Evolutionary conservation across 2,329 filamentous ascomycete genomes (phyloP), one percentile per base, ranked within the genome.

Genomic region (Aspergillus persii): DNA sequence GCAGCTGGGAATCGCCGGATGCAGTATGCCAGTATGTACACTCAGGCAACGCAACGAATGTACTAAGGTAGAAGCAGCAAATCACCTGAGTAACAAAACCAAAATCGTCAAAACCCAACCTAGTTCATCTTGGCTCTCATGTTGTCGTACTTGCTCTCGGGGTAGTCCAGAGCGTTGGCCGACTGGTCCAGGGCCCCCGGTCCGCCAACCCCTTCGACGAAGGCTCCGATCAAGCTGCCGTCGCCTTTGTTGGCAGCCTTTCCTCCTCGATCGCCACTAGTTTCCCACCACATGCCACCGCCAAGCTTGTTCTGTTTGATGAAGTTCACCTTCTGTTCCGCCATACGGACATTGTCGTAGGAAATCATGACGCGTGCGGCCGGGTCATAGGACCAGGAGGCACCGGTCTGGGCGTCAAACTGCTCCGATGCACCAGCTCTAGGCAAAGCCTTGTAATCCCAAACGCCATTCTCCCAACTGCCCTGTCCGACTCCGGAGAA

Each of bases 211-310:
- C 69, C 68, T 26, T 77, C 74, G 9, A 77, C 70, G 61, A 78
- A 78, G 8, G 83, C 87, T 3, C 77, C 80, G 54, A 93, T 92
- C 71, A 97, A 71, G 65, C 90, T 94, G 0, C 82, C 79, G 30
- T 76, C 71, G 6, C 66, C 65, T 51, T 71, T 68, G 50, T 69
- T 68, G 5, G 71, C 75, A 26, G 60, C 58, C 46, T 75, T 77
- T 0, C 86, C 87, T 7, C 80, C 76, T 70, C 87, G 88, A 73
- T 97, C 94, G 3, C 86, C 89, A 68, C 89, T 94, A 68, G 86
- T 90, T 79, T 97, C 93, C 91, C 91, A 95, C 92, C 92, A 97
- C 93, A 97, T 97, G 23, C 84, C 91, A n/a, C 93, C 93, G 11
- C 92, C 93, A 0, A 97, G 82, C 0, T 83, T 79, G 27, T 83